Evolutionary conservation across 805 yeast genomes (phyloP), one percentile per base, ranked within the genome.

Genomic region (Saccharomycopsis fodiens): DNA sequence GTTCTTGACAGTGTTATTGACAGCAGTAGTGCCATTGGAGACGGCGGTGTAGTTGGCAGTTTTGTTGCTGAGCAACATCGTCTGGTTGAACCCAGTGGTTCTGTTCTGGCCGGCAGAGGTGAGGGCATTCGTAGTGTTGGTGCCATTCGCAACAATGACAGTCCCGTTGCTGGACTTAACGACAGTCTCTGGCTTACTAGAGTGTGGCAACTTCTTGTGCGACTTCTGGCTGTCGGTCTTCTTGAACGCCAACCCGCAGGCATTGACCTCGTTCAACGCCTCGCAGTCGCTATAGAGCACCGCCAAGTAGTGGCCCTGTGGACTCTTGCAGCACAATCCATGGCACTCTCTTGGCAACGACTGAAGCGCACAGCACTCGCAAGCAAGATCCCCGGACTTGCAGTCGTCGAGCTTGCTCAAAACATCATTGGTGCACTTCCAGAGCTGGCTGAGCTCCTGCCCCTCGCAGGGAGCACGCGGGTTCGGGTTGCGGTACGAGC

Each of bases 291-390:
- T 61, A 47, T 65, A 62, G 44, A 73, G 56, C 6, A 69, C 73
- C 10, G 69, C 63, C 45, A 74, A 58, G 50, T 72, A 71, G 52
- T 68, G 69, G 16, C 71, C 70, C 16, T 72, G 64, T 1, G 74
- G 44, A 16, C 69, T 68, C 25, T 69, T 69, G 19, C 74, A 74
- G 54, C 78, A 74, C 49, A 74, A 59, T 15, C 66, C 68, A 55
- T 68, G 71, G 54, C 79, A 73, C 34, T 63, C 65, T 39, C 60
- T 60, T 32, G 66, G 62, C 60, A 74, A 65, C 43, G 69, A 66
- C 56, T 74, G 78, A 30, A 74, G 61, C 7, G 79, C 78, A 57
- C 78, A 73, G 51, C 79, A 74, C 51, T 73, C 78, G 57, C 79
- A 74, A 1, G 76, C 77, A 51, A 72, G 59, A 58, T 74, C 79